These are phyloP conservation scores for Fusarium abutilonis DNA, from an alignment of 2,329 filamentous ascomycete species.

Conservation along the genomic window DNA sequence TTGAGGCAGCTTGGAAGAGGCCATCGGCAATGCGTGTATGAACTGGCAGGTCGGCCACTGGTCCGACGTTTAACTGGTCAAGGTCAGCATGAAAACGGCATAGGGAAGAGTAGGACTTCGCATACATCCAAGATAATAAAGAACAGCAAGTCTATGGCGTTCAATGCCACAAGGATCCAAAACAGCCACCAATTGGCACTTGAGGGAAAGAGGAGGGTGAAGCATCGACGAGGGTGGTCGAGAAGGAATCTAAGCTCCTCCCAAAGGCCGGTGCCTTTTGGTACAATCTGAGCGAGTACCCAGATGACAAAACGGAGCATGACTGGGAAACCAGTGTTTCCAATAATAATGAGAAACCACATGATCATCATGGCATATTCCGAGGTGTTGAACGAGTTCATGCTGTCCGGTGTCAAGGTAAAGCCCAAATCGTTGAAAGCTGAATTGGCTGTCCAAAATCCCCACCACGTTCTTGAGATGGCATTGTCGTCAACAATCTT, in stretches of 20 bases:
- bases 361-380: constrained; percentile 79
- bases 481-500: constrained; percentile 69
- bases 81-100: constrained; percentile 34
- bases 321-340: constrained; percentile 94
- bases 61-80: constrained; percentile 72
- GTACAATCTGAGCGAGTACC: constrained; percentile 74
- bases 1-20: constrained; percentile 89
- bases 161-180: constrained; percentile 82
- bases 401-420: constrained; percentile 91
- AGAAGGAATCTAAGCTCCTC: constrained; percentile 91
- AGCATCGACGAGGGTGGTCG: constrained; percentile 94
- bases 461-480: constrained; percentile 85
- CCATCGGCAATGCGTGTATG: constrained; percentile 84
- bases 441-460: constrained; percentile 85
- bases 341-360: constrained; percentile 89
- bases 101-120: constrained; percentile 30
- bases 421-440: constrained; percentile 96
- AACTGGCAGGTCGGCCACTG: constrained; percentile 73
- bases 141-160: constrained; percentile 85
- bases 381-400: constrained; percentile 86
- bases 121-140: constrained; percentile 91
- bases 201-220: constrained; percentile 91
- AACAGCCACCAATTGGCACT: constrained; percentile 97
- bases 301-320: constrained; percentile 96
- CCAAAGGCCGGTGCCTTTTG: constrained; percentile 75